These are phyloP conservation scores for Amanita rubescens DNA, from an alignment of 768 basidiomycete species.

Conservation along the genomic window DNA sequence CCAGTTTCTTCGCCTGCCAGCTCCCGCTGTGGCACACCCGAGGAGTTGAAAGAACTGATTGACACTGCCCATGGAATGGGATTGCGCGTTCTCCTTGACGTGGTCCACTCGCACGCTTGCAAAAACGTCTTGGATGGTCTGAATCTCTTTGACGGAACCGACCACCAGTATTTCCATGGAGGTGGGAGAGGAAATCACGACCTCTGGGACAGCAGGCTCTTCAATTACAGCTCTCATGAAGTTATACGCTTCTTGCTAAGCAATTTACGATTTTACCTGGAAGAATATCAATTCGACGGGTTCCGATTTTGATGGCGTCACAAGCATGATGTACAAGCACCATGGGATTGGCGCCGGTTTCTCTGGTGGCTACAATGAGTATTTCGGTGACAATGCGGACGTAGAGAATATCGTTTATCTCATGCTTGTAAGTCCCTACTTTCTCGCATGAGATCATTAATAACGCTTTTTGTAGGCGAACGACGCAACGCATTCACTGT, in stretches of 20 bases:
- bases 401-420: conserved; percentile 89
- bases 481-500: conserved; percentile 76
- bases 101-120: conserved; percentile 97
- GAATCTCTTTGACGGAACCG: conserved; percentile 95
- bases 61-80: conserved; percentile 95
- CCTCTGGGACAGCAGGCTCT: conserved; percentile 95
- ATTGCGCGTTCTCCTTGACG: conserved; percentile 86
- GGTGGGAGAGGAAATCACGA: conserved; percentile 88
- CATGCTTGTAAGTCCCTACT: conserved; percentile 71
- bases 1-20: conserved; percentile 95
- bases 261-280: conserved; percentile 92
- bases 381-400: conserved; percentile 84
- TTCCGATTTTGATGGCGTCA: conserved; percentile 99
- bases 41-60: conserved; percentile 91
- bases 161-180: conserved; percentile 96
- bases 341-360: conserved; percentile 98
- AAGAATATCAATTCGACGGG: conserved; percentile 93
- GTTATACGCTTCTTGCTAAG: conserved; percentile 92
- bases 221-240: conserved; percentile 95
- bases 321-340: conserved; percentile 98
- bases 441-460: not conserved
- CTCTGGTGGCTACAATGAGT: conserved; percentile 97
- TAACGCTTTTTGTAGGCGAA: conserved; percentile 63
- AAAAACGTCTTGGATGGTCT: conserved; percentile 96
- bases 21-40: conserved; percentile 92